Conservation (phyloP, 257 asterid species). For the Orobanche coerulescens region DNA sequence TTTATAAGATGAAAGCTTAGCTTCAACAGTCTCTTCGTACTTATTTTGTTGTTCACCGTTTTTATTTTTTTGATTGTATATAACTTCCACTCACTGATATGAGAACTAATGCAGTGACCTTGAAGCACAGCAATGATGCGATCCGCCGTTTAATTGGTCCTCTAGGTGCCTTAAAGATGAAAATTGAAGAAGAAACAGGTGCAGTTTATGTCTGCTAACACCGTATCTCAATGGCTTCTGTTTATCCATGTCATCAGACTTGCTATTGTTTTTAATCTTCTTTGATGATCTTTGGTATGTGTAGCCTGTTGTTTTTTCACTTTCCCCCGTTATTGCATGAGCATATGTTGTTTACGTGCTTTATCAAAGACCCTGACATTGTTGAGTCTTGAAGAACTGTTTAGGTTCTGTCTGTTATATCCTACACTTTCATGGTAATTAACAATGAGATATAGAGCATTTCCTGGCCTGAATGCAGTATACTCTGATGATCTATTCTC, state of each 20-base stretch:
- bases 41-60: not conserved
- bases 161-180: slow-evolving; percentile 81
- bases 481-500: too few relatives aligned
- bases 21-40: not conserved
- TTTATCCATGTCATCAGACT: too few relatives aligned
- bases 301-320: too few relatives aligned
- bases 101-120: slow-evolving; percentile 42
- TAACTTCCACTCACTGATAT: slow-evolving; percentile 17
- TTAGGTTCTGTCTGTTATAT: too few relatives aligned
- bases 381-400: too few relatives aligned
- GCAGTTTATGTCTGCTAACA: not conserved
- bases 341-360: not conserved
- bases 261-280: too few relatives aligned
- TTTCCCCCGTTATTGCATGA: not conserved
- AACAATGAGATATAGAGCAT: not conserved
- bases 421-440: too few relatives aligned
- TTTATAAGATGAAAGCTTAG: not conserved
- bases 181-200: slow-evolving; percentile 97
- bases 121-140: slow-evolving; percentile 76
- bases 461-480: too few relatives aligned
- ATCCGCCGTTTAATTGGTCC: slow-evolving; percentile 96
- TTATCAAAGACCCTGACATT: not conserved
- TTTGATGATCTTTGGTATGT: too few relatives aligned
- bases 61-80: slow-evolving; percentile 7
- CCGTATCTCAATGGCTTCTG: too few relatives aligned